Evolutionary conservation across 306 rosid species (phyloP).

Genomic region (Rosa lucieae): DNA sequence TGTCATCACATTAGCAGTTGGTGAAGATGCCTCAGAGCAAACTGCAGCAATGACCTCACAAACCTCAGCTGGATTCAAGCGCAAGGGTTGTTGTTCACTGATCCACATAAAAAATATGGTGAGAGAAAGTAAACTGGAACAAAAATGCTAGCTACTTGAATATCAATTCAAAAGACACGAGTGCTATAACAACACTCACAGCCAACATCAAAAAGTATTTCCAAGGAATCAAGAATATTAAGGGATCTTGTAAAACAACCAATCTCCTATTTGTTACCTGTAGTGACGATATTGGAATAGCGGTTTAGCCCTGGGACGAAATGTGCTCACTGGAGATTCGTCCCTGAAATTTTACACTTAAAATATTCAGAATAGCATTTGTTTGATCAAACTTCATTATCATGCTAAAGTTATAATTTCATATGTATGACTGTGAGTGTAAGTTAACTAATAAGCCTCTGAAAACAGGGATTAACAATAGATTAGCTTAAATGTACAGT

Average conservation of each 20-base stretch:
- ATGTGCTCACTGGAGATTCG: slow-evolving; percentile 77
- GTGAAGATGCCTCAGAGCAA: slow-evolving; percentile 81
- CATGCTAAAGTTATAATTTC: slow-evolving; percentile 5
- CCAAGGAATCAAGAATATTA: not conserved
- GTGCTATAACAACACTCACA: not conserved
- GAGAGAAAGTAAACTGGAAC: slow-evolving; percentile 20
- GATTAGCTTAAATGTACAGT: not conserved
- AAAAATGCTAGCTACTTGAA: slow-evolving; percentile 2
- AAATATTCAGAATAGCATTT: slow-evolving; percentile 16
- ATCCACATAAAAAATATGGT: slow-evolving; percentile 44
- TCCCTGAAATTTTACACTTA: slow-evolving; percentile 57
- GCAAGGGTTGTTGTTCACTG: slow-evolving; percentile 98
- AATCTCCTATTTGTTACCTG: slow-evolving; percentile 52
- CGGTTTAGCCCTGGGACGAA: slow-evolving; percentile 86
- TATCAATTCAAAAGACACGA: not conserved
- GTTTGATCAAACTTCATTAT: slow-evolving; percentile 19
- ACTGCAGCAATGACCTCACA: slow-evolving; percentile 97
- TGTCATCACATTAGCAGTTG: slow-evolving; percentile 53
- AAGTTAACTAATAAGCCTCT: not conserved
- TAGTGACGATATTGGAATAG: slow-evolving; percentile 98
- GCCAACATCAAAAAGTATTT: not conserved
- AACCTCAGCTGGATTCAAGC: slow-evolving; percentile 96
- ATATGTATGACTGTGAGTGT: not conserved
- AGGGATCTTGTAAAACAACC: slow-evolving; percentile 1
- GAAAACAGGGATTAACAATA: not conserved